Percentiles rank a stretch among this genome's conserved stretches.
phyloP scores from a whole-genome alignment of 2,329 filamentous ascomycete genomes.

The Ramularia endophylla region DNA sequence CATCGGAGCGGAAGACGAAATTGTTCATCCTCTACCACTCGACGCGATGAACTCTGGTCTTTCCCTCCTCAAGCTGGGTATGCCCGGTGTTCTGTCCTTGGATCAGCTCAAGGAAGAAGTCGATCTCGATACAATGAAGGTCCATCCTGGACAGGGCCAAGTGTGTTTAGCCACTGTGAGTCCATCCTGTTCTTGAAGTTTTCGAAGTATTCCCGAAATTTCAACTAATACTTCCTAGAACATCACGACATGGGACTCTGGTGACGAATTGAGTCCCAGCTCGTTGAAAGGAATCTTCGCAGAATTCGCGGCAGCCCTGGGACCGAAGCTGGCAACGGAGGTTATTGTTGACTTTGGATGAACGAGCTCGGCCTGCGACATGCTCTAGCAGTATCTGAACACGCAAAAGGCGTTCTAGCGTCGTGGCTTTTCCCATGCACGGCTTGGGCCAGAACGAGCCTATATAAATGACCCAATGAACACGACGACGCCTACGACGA shows the following conservation, averaged over 20 bases:
- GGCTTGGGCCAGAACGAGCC: too few species aligned
- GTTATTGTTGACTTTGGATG: constrained; percentile 54
- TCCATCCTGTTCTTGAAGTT: background rate
- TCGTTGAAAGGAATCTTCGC: constrained; percentile 57
- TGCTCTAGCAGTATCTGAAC: too few species aligned
- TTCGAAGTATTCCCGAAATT: background rate
- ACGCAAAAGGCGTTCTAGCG: too few species aligned
- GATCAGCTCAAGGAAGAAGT: constrained; percentile 47
- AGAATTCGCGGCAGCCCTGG: constrained; percentile 61
- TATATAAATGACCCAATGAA: too few species aligned
- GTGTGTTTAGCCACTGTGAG: constrained; percentile 32
- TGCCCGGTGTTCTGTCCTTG: constrained; percentile 60
- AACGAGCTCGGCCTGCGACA: background rate
- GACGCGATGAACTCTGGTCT: constrained; percentile 33
- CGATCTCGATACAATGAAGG: constrained; percentile 54
- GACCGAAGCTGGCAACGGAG: constrained; percentile 51
- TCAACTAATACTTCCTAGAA: constrained; percentile 33
- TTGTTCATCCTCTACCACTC: constrained; percentile 12
- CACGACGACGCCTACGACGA: too few species aligned
- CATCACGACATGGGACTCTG: constrained; percentile 55
- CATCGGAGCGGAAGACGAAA: constrained; percentile 19
- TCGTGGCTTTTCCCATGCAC: too few species aligned
- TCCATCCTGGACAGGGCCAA: constrained; percentile 41
- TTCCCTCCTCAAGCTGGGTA: constrained; percentile 54
- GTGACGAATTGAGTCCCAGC: constrained; percentile 43